Conservation (phyloP, 108 stramenopile genomes). For the Cyclotella distinguenda region DNA sequence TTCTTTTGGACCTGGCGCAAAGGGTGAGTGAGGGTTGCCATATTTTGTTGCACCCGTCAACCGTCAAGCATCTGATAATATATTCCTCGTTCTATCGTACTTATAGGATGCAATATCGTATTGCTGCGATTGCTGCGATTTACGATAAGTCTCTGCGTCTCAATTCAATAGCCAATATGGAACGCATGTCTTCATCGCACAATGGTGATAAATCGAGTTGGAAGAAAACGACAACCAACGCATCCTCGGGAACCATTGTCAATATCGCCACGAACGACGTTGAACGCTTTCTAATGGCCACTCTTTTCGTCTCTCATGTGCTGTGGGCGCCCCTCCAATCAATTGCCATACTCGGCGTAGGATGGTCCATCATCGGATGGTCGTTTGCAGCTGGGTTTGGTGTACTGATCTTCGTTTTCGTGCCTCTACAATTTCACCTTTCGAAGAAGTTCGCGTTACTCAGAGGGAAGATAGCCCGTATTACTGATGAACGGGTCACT, state of each 20-base stretch:
- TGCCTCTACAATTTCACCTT: conserved; percentile 81
- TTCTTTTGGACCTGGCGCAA: conserved; percentile 51
- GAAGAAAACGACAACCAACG: conserved; percentile 9
- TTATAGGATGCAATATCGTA: conserved; percentile 70
- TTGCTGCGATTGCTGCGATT: conserved; percentile 73
- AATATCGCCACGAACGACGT: conserved; percentile 93
- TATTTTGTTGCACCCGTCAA: not conserved
- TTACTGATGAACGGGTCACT: conserved; percentile 86
- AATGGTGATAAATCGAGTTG: not conserved
- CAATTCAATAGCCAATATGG: conserved; percentile 25
- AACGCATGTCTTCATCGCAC: conserved; percentile 12
- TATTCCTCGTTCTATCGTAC: not conserved
- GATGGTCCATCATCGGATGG: conserved; percentile 69
- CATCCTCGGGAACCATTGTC: conserved; percentile 73
- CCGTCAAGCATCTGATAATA: not conserved
- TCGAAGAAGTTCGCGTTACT: conserved; percentile 66
- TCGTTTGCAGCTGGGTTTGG: conserved; percentile 86
- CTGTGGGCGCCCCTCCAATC: conserved; percentile 85
- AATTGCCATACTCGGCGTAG: conserved; percentile 73
- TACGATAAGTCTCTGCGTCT: conserved; percentile 68
- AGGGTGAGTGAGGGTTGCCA: conserved; percentile 14
- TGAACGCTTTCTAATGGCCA: conserved; percentile 79
- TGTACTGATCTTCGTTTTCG: conserved; percentile 72
- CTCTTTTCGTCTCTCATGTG: conserved; percentile 70
- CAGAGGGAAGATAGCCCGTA: conserved; percentile 71